Base-by-base conservation (phyloP, 345 rosid genomes). In the Euphorbia pulcherrima region DNA sequence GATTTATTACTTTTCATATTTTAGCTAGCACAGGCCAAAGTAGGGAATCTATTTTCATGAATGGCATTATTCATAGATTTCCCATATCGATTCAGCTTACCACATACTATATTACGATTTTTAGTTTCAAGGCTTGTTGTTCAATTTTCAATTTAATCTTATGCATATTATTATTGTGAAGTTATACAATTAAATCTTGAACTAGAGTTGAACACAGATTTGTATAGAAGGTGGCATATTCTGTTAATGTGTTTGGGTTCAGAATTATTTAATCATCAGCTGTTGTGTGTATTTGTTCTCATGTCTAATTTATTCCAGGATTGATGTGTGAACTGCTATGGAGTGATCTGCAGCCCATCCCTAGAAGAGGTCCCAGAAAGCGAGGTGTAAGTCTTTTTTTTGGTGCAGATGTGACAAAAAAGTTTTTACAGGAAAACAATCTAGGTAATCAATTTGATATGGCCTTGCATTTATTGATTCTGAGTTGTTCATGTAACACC, bases 301-400 rank as follows among this genome's bases (percentile, higher is more conserved):
- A 21, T 51, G 46, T 26, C 62, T 73, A 13, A 58, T 64, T 73
- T 39, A 64, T 46, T 30, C 71, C 82, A 94, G 97, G 99, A 66
- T 61, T 91, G 76, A 94, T 94, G 97, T 89, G 99, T 67, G 99
- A 94, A 80, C 70, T 94, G 65, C 82, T 94, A 64, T 94, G 99
- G 99, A 94, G 99, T 70, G 99, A 94, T 85, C 99, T 97, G 33
- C 99, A 91, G 70, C 95, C 99, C 65, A 76, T 71, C 26, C 96
- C 86, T 16, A 97, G 99, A 79, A 83, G 97, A 78, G 99, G 99
- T 55, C 97, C 99, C 60, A 94, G 97, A 82, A 94, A 94, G 79
- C 83, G 99, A 8, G 99, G 97, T 60, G 99, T 94, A 27, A 97
- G 97, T 74, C 88, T 91, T 48, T 88, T 92, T 50, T 94, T 94